These are phyloP conservation scores for Cordyceps fumosorosea DNA, from an alignment of 2,329 filamentous ascomycete species.

Conservation along the genomic window DNA sequence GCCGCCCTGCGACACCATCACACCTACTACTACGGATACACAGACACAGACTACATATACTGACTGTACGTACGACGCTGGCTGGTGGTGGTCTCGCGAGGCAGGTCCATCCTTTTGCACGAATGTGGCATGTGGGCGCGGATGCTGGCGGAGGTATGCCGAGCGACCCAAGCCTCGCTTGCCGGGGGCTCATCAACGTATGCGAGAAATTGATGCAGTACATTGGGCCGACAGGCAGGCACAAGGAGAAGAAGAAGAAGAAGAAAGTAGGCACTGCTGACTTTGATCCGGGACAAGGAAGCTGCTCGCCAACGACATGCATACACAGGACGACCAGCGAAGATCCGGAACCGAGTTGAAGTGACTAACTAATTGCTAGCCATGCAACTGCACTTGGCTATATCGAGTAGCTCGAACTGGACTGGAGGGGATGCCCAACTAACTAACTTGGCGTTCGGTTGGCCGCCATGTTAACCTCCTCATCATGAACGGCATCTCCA, in stretches of 20 bases:
- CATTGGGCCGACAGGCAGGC: neutral
- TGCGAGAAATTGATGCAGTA: neutral
- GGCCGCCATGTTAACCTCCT: neutral
- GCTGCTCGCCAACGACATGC: neutral
- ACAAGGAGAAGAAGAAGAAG: neutral
- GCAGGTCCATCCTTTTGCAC: neutral
- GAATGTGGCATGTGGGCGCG: conserved; percentile 6
- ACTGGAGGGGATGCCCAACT: neutral
- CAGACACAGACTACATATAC: too few species aligned
- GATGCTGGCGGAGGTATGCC: neutral
- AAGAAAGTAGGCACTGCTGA: neutral
- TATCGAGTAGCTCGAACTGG: neutral
- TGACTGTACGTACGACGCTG: too few species aligned
- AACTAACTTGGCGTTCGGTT: neutral
- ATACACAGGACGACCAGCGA: neutral
- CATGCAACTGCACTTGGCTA: neutral
- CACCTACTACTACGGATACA: neutral
- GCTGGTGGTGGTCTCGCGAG: neutral
- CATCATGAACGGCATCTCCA: conserved; percentile 7
- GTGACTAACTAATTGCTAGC: neutral
- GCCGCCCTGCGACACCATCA: neutral
- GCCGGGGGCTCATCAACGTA: neutral
- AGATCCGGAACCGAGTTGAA: neutral
- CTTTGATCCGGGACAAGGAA: neutral
- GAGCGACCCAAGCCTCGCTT: neutral